Conservation (phyloP, 306 rosid species). For the Rosa multiflora region DNA sequence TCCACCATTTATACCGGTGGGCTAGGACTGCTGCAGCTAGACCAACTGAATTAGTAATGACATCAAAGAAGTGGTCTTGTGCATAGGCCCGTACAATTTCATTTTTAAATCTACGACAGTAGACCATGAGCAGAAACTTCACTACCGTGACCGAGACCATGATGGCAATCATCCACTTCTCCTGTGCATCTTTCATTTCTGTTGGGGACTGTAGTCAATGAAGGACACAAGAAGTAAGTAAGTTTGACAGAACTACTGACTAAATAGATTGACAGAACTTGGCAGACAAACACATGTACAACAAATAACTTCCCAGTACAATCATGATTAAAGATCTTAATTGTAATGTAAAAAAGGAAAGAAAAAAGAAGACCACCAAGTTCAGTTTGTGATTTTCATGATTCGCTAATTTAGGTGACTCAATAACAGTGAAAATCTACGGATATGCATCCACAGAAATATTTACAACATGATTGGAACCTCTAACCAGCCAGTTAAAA, state of each 20-base stretch:
- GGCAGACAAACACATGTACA: background rate
- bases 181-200: constrained; percentile 28
- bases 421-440: background rate
- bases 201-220: constrained; percentile 34
- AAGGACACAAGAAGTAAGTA: constrained; percentile 1
- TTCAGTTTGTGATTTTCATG: background rate
- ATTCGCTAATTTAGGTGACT: background rate
- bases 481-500: too few species aligned
- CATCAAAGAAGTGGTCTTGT: constrained; percentile 77
- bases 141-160: constrained; percentile 68
- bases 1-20: constrained; percentile 59
- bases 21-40: constrained; percentile 79
- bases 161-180: constrained; percentile 67
- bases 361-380: background rate
- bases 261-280: background rate
- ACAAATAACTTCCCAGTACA: background rate
- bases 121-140: constrained; percentile 73
- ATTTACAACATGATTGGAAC: background rate
- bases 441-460: background rate
- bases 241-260: background rate
- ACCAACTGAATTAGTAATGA: constrained; percentile 77
- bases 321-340: too few species aligned
- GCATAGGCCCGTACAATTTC: constrained; percentile 76
- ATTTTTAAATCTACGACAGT: constrained; percentile 65
- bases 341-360: too few species aligned